phyloP scores from a whole-genome alignment of 805 yeast genomes.

The Suhomyces canberraensis region DNA sequence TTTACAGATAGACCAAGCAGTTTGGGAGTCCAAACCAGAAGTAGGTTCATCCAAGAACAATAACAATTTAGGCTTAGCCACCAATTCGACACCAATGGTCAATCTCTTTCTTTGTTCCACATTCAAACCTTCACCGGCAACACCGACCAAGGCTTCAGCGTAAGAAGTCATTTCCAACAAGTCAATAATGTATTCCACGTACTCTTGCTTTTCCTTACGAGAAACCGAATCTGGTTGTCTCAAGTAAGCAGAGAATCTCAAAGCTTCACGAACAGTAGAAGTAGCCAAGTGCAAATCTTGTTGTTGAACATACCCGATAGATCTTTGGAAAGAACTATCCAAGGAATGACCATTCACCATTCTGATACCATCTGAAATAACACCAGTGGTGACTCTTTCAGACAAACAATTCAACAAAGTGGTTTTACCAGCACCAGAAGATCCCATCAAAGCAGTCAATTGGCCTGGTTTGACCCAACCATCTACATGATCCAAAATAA shows the following conservation, averaged over 20 bases:
- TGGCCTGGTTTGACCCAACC: constrained; percentile 87
- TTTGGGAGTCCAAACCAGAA: constrained; percentile 43
- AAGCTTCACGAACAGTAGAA: constrained; percentile 30
- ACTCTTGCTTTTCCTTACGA: constrained; percentile 19
- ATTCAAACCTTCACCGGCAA: constrained; percentile 36
- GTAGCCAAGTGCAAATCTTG: constrained; percentile 33
- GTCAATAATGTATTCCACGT: constrained; percentile 24
- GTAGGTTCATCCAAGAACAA: constrained; percentile 43
- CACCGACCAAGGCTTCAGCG: constrained; percentile 33
- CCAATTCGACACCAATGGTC: constrained; percentile 42
- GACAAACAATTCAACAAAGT: constrained; percentile 41
- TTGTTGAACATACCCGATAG: constrained; percentile 34
- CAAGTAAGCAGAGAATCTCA: constrained; percentile 24
- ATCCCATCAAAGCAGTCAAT: constrained; percentile 68
- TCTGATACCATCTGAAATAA: constrained; percentile 32
- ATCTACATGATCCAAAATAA: constrained; percentile 62
- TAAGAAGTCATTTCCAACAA: constrained; percentile 24
- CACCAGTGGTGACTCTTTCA: constrained; percentile 20
- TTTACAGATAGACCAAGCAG: constrained; percentile 42
- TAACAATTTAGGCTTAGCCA: constrained; percentile 37
- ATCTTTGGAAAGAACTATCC: constrained; percentile 29
- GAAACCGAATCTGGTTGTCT: constrained; percentile 23
- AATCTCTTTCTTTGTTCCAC: constrained; percentile 42
- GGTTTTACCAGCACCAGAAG: constrained; percentile 47
- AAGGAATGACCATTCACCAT: constrained; percentile 27